Evolutionary conservation across 164 flowering plant genomes (phyloP).

Genomic region (Litsea cubeba): DNA sequence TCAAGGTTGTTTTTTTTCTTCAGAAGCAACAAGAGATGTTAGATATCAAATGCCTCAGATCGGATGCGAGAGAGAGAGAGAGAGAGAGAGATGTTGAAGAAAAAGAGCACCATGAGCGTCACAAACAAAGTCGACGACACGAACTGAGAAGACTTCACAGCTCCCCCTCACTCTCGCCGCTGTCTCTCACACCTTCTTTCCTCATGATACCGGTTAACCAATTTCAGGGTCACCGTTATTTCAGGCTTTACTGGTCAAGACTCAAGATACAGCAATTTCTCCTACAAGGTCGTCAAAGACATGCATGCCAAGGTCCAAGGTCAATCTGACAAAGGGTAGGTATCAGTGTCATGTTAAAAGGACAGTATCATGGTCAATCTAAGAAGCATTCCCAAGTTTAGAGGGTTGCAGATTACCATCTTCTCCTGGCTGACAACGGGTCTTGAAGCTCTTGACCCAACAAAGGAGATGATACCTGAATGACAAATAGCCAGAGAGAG

Average conservation of each 20-base stretch:
- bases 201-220: constrained; percentile 89
- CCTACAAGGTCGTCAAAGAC: constrained; percentile 4
- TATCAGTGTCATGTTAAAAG: constrained; percentile 61
- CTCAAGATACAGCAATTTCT: constrained; percentile 77
- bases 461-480: too few species aligned
- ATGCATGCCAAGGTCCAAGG: constrained; percentile 29
- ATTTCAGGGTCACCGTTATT: constrained; percentile 80
- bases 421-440: constrained; percentile 58
- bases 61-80: too few species aligned
- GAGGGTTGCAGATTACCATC: constrained; percentile 79
- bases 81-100: too few species aligned
- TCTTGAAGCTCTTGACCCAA: constrained; percentile 1
- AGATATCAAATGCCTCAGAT: too few species aligned
- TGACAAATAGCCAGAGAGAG: too few species aligned
- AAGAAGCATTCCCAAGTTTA: constrained; percentile 88
- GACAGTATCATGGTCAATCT: constrained; percentile 90
- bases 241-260: constrained; percentile 90
- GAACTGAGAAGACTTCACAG: constrained; percentile 20
- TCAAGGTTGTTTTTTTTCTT: too few species aligned
- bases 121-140: too few species aligned
- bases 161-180: constrained; percentile 82
- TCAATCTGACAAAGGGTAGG: constrained; percentile 93
- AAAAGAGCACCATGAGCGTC: too few species aligned
- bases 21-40: too few species aligned
- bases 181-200: constrained; percentile 62